Base-by-base conservation (phyloP, 805 yeast genomes). In the Lipomyces chichibuensis region DNA sequence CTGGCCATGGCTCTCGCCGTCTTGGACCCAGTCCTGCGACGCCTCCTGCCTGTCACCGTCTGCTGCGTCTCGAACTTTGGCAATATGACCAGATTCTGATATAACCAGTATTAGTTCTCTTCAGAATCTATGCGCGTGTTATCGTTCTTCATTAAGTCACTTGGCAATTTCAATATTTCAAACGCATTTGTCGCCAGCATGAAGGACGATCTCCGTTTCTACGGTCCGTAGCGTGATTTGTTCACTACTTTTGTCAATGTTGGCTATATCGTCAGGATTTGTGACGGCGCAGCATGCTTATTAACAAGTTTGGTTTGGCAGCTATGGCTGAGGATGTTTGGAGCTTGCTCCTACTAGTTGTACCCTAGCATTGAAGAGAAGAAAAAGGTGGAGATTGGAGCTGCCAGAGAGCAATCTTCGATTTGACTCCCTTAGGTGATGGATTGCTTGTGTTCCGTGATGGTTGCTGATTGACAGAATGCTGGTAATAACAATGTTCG, bases 141-240 rank as follows among this genome's bases (percentile, higher is more conserved):
- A 33, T 77, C 81, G 5, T 80, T 78, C 73, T 80, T 80, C 75
- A 80, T 81, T 57, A 87, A 85, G 75, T 85, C 87, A 62, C 79
- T 88, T 60, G 91, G 88, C 74, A 82, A 82, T 62, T 80, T 85
- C 51, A 88, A 88, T 74, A 79, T 85, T 65, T 82, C 83, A 67
- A 86, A 88, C 72, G 91, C 91, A 1, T 88, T 86, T 72, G 87
- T 87, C 58, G 83, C 87, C n/a, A 89, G 90, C 32, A 81, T 89
- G 85, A 76, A 83, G 66, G 86, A 65, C 70, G 87, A 81, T 59
- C 77, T 88, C 52, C 79, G 25, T 7, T 56, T 68, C 5, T 60
- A 66, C 37, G 67, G 70, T n/a, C 63, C 66, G n/a, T 65, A 68
- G 57, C 60, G 67, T n/a, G 66, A 68, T 37, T 46, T 65, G 46